phyloP scores from a whole-genome alignment of 2,329 filamentous ascomycete genomes.

The Cordyceps militaris region DNA sequence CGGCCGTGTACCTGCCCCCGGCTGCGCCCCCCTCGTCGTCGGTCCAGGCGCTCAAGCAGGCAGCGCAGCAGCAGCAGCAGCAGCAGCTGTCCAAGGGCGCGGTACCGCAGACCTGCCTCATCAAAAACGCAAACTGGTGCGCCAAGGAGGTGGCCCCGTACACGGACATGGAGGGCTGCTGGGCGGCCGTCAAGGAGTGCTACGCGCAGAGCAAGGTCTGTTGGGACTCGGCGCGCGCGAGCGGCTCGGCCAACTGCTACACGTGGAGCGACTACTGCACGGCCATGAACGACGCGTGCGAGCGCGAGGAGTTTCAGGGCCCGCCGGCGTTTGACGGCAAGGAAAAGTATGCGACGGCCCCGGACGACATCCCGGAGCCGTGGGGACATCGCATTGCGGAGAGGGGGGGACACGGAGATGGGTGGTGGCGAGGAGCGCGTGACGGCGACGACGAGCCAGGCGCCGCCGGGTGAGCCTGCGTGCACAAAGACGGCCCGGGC shows the following conservation, averaged over 20 bases:
- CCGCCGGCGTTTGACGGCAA: conserved; percentile 38
- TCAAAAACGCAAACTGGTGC: conserved; percentile 69
- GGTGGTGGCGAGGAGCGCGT: conserved; percentile 21
- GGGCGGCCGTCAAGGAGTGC: conserved; percentile 47
- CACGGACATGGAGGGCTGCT: conserved; percentile 50
- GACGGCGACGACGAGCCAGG: neutral
- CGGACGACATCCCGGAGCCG: conserved; percentile 28
- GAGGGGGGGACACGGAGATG: no score
- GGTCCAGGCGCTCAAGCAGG: conserved; percentile 10
- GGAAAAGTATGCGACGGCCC: conserved; percentile 24
- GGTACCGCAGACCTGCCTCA: conserved; percentile 48
- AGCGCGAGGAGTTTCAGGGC: conserved; percentile 36
- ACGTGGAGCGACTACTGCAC: conserved; percentile 58
- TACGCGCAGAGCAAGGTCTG: conserved; percentile 54
- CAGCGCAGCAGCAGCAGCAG: neutral
- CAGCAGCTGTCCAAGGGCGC: conserved; percentile 34
- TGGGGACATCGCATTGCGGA: conserved; percentile 19
- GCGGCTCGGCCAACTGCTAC: conserved; percentile 52
- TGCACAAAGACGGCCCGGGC: neutral
- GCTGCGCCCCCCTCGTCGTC: neutral
- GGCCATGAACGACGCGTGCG: conserved; percentile 37
- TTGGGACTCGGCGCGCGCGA: conserved; percentile 51
- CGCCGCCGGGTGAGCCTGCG: no score
- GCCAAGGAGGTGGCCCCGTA: conserved; percentile 54
- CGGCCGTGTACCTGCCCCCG: conserved; percentile 39